Evolutionary conservation across 2,329 filamentous ascomycete species (phyloP), one percentile per base, ranked within the genome.

Genomic region (Alternaria angustiovoidea): DNA sequence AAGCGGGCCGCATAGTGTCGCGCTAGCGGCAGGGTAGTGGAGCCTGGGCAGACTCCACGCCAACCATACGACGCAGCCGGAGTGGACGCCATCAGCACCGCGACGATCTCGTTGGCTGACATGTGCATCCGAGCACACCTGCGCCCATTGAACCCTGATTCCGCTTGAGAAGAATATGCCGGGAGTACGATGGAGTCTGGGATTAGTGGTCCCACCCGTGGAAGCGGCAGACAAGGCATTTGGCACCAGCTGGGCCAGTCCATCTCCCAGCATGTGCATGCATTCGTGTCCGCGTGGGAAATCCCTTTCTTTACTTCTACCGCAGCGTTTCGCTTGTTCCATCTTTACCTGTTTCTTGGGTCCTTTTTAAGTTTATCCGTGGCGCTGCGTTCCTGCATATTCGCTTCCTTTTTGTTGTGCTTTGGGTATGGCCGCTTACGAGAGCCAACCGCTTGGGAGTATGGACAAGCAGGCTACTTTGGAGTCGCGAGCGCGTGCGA

Each of bases 341-440:
- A 48, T 54, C 38, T 34, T 20, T 43, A 36, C 39, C 20, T 57
- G 39, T 44, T 38, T 22, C 32, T 47, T 43, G 24, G 34, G n/a
- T 38, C 30, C n/a, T 38, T 36, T 54, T 24, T 42, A 14, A 43
- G n/a, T 34, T 52, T 51, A 53, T 53, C 49, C 60, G 61, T 65
- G 60, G 60, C 56, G 49, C 60, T 59, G 48, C 58, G 42, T 57
- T 54, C 56, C 43, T 63, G 61, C 59, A 67, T 54, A 55, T 39
- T 20, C 30, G 51, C 58, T 54, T 38, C 30, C 26, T n/a, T 18
- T 20, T 20, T 24, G 48, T 38, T 34, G 51, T 56, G 54, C 49
- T 46, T 55, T 42, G 55, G 59, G 51, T 42, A 68, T 70, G 63
- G 62, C 67, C 61, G 62, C 63, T 39, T 64, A 64, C 46, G 51